Evolutionary conservation across 2,329 filamentous ascomycete genomes (phyloP).

Genomic region (Fusarium veterinarium): DNA sequence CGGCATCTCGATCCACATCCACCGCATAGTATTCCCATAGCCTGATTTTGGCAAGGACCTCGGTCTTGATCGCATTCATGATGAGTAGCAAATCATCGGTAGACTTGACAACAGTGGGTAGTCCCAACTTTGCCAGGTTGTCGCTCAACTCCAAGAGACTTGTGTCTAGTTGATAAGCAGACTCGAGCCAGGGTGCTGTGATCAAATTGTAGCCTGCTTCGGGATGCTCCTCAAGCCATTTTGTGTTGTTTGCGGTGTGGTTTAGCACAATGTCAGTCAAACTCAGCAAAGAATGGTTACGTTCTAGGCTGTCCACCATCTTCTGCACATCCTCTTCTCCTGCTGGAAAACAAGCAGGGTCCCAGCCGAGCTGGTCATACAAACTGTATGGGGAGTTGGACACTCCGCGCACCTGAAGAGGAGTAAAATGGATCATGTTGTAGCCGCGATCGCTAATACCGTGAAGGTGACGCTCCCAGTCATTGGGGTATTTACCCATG

Average conservation of each 20-base stretch:
- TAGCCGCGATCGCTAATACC: slow-evolving; percentile 93
- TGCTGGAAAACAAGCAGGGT: slow-evolving; percentile 81
- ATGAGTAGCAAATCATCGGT: slow-evolving; percentile 80
- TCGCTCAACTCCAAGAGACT: slow-evolving; percentile 80
- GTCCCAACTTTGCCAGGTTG: slow-evolving; percentile 74
- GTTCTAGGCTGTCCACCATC: slow-evolving; percentile 84
- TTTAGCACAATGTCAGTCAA: slow-evolving; percentile 98
- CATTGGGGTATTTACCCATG: slow-evolving; percentile 90
- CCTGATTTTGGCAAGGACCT: slow-evolving; percentile 80
- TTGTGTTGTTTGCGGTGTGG: slow-evolving; percentile 94
- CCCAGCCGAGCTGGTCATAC: slow-evolving; percentile 91
- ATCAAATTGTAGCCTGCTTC: slow-evolving; percentile 95
- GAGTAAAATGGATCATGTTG: slow-evolving; percentile 99
- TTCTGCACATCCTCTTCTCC: slow-evolving; percentile 85
- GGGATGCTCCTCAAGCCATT: slow-evolving; percentile 93
- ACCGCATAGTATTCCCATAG: slow-evolving; percentile 96
- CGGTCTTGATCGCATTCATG: slow-evolving; percentile 85
- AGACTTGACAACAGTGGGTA: slow-evolving; percentile 79
- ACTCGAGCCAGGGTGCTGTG: slow-evolving; percentile 83
- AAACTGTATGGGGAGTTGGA: slow-evolving; percentile 99
- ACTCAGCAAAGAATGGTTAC: slow-evolving; percentile 84
- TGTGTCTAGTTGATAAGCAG: slow-evolving; percentile 71
- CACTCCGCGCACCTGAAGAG: slow-evolving; percentile 84
- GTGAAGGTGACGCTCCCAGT: slow-evolving; percentile 89
- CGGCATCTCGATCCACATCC: slow-evolving; percentile 78